Evolutionary conservation across 257 asterid species (phyloP), one percentile per base, ranked within the genome.

Genomic region (Salvia miltiorrhiza): DNA sequence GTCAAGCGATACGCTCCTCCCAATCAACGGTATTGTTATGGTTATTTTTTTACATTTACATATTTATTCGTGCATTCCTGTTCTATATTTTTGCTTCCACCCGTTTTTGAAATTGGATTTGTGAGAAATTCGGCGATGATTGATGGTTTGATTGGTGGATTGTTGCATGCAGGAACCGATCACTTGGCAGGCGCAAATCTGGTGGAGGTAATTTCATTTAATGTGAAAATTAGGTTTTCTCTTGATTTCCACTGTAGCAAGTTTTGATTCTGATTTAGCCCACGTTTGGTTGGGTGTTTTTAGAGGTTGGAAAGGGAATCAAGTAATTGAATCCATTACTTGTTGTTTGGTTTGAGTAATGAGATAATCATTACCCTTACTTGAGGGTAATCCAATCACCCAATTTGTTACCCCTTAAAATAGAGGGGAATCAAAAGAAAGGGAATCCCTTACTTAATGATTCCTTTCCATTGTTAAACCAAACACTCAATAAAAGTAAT

Each of bases 1-100:
- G 86, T 86, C 78, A 90, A 86, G 80, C 95, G 93, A 69, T 93
- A 90, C 70, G 98, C 97, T 9, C 96, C 95, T 72, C 97, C 97
- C 60, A 90, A 88, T 80, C 98, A 93, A 64, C 82, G 97, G 98
- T 92, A 79, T 37, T 21, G 24, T 16, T 19, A 37, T 21, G 19
- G 2, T 4, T 37, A 37, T 72, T 45, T 41, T 44, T 39, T 20
- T 32, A 19, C 30, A 64, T 37, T 9, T 69, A 6, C 50, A 2
- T 48, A 1, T 28, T 12, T 35, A 19, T 37, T 7, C 55, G n/a
- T 14, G n/a, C n/a, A n/a, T n/a, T n/a, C n/a, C n/a, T n/a, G n/a
- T n/a, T n/a, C n/a, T 19, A n/a, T 39, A 12, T 39, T 23, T 26
- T 50, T 16, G 17, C 0, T 10, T 14, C 50, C 2, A 4, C 23